These are phyloP conservation scores for Rhododendron ovatum DNA, from an alignment of 148 eudicot genomes.

Conservation along the genomic window DNA sequence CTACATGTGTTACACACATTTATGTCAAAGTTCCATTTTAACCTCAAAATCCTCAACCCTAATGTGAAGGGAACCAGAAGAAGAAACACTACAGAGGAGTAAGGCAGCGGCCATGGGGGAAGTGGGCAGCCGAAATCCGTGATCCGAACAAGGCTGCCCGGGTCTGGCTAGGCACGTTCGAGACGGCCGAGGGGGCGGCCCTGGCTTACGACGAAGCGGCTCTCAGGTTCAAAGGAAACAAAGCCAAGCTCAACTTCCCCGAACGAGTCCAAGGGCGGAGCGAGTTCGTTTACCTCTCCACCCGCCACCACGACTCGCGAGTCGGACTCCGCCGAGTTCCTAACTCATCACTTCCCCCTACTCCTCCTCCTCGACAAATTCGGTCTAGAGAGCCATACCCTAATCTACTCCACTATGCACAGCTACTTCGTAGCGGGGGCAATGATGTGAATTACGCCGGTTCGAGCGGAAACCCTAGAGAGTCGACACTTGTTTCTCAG, in stretches of 20 bases:
- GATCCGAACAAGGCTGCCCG: slow-evolving; percentile 10
- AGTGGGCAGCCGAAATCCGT: slow-evolving; percentile 1
- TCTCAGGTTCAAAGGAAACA: slow-evolving; percentile 4
- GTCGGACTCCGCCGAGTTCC: not conserved
- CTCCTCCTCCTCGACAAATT: not conserved
- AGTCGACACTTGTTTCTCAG: not conserved
- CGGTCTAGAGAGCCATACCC: not conserved
- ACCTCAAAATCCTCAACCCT: not conserved
- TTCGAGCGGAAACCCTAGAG: not conserved
- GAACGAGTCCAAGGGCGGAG: not conserved
- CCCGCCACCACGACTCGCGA: not conserved
- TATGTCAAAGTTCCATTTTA: not conserved
- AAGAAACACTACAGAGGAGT: slow-evolving; percentile 6
- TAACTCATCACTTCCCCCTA: not conserved
- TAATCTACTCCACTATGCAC: not conserved
- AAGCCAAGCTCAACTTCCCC: not conserved
- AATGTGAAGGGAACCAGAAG: slow-evolving; percentile 3
- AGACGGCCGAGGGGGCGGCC: not conserved
- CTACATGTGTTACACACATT: not conserved
- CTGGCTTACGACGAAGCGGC: not conserved
- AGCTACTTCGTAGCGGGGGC: not conserved
- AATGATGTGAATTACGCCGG: not conserved
- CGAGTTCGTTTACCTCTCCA: not conserved
- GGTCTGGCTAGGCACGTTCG: not conserved
- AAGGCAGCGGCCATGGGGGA: slow-evolving; percentile 3